Base-by-base conservation (phyloP, 768 basidiomycete species). In the Inosperma sp. region DNA sequence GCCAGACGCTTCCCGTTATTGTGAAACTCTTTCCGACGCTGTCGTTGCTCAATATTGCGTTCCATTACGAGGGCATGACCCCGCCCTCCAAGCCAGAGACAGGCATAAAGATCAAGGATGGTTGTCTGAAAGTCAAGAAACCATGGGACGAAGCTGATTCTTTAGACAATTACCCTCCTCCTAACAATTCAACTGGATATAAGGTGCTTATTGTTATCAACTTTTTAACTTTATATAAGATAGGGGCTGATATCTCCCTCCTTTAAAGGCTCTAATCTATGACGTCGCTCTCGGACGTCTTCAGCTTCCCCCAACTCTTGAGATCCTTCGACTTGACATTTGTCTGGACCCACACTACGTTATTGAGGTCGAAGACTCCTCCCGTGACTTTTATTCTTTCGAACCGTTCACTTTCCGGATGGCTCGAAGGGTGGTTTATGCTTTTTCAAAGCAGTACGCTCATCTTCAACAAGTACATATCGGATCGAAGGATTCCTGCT, bases 331-430 rank as follows among this genome's bases (percentile, higher is more conserved):
- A 41, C 39, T 41, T 17, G 39, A 41, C 39, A n/a, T 41, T 3
- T n/a, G 16, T 41, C 26, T 41, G n/a, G n/a, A 41, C 17, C 2
- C 39, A 10, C 22, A 41, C 22, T 41, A 41, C 22, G 4, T 25
- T 13, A n/a, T 23, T 6, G 39, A 22, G 5, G 21, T 40, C 16
- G 39, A 40, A 1, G 39, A 40, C 13, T 13, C 6, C 13, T 10
- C 1, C 9, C 39, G 39, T 16, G 39, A 40, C 9, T 3, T 40
- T n/a, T 23, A 41, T 16, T 41, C 3, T 41, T 41, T 41, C 6
- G 39, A 41, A 41, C 39, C 39, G 3, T 41, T 41, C 39, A 41
- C 39, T 25, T 41, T 41, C 26, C 39, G 21, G 39, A 41, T 25
- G 39, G 22, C 39, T 25, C 39, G 22, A 23, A 23, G 39, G 10